Evolutionary conservation across 441 rosid species (phyloP).

Genomic region (Euphorbia schlechtendalii): DNA sequence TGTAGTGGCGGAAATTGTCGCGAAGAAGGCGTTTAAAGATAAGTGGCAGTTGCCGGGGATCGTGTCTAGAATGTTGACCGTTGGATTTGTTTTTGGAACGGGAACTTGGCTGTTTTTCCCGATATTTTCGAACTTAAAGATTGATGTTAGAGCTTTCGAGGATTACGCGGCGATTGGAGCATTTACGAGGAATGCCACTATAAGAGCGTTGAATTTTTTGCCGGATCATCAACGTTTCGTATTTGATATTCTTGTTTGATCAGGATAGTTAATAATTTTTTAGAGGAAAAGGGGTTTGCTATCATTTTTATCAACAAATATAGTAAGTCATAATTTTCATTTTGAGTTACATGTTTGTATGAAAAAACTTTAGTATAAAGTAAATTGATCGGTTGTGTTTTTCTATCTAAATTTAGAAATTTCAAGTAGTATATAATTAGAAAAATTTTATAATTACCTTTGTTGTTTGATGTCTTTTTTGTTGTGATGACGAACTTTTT

Average conservation of each 20-base stretch:
- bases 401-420: too few relatives aligned
- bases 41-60: conserved; percentile 12
- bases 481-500: too few relatives aligned
- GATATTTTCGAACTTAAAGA: conserved; percentile 16
- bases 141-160: conserved; percentile 33
- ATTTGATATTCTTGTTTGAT: not conserved
- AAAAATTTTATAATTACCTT: too few relatives aligned
- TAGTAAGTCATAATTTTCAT: too few relatives aligned
- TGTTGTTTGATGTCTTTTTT: too few relatives aligned
- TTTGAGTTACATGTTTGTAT: too few relatives aligned
- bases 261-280: too few relatives aligned
- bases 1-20: conserved; percentile 23
- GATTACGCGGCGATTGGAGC: conserved; percentile 35
- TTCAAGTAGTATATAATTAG: too few relatives aligned
- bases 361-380: too few relatives aligned
- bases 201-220: not conserved
- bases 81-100: conserved; percentile 25
- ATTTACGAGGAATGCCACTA: conserved; percentile 4
- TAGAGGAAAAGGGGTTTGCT: too few relatives aligned
- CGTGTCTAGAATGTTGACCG: conserved; percentile 18
- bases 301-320: too few relatives aligned
- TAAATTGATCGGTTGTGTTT: too few relatives aligned
- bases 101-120: conserved; percentile 34
- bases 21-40: conserved; percentile 15
- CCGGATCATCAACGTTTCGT: not conserved